These are phyloP conservation scores for Aspergillus novoparasiticus DNA, from an alignment of 2,329 filamentous ascomycete species.

Conservation along the genomic window DNA sequence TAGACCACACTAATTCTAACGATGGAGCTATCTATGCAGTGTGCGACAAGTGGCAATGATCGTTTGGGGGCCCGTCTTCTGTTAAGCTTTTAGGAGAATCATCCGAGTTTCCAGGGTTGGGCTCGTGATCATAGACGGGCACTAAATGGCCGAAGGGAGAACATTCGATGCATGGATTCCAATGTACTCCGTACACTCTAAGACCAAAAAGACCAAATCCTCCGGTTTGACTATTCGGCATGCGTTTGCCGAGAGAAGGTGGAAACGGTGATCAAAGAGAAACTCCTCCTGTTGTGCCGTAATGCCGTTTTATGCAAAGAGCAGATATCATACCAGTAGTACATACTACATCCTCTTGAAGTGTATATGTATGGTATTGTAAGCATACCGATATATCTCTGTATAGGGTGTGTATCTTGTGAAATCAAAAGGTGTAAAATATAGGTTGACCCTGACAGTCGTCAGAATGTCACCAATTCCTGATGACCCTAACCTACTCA, in stretches of 20 bases:
- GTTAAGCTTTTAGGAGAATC: constrained; percentile 19
- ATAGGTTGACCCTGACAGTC: not conserved
- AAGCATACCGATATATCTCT: not conserved
- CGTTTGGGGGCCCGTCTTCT: not conserved
- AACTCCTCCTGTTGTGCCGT: constrained; percentile 9
- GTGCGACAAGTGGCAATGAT: constrained; percentile 3
- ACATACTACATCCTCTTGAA: not conserved
- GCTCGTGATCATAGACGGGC: constrained; percentile 5
- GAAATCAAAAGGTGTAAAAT: too few species aligned
- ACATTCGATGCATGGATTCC: not conserved
- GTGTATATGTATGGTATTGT: not conserved
- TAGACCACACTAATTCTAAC: not conserved
- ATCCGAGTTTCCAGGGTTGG: constrained; percentile 11
- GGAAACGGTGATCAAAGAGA: not conserved
- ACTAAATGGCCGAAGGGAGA: not conserved
- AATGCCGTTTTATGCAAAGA: constrained; percentile 13
- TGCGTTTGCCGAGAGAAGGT: constrained; percentile 18
- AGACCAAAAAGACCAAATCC: constrained; percentile 9
- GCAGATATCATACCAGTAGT: constrained; percentile 3
- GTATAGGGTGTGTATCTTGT: too few species aligned
- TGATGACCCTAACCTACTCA: not conserved
- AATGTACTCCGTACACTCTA: not conserved
- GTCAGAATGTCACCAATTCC: not conserved
- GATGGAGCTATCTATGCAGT: not conserved
- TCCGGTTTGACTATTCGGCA: constrained; percentile 17